These are phyloP conservation scores for Gracilaria vermiculophylla DNA, from an alignment of 23 red algal species.

Conservation along the genomic window DNA sequence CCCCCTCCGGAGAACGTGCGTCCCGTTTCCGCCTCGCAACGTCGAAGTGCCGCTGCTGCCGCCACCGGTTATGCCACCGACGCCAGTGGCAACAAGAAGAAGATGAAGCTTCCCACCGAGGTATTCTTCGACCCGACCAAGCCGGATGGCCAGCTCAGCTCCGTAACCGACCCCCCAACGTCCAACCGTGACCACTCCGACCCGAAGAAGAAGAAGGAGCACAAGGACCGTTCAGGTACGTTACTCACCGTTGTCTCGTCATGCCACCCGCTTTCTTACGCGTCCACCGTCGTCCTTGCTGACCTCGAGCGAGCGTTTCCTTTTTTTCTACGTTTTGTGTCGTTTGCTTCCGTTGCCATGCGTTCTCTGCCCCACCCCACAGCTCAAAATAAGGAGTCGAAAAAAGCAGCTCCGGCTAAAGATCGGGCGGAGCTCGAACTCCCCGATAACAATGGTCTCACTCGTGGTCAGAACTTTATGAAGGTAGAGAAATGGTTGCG, in stretches of 20 bases:
- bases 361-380: not conserved
- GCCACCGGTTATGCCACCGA: not conserved
- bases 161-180: constrained; percentile 49
- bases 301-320: too few species aligned
- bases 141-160: constrained; percentile 61
- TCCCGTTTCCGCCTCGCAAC: constrained; percentile 24
- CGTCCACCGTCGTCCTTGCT: too few species aligned
- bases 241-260: not conserved
- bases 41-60: not conserved
- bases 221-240: constrained; percentile 53
- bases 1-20: constrained; percentile 43
- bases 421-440: constrained; percentile 36
- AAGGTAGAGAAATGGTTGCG: constrained; percentile 70
- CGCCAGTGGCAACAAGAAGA: constrained; percentile 24
- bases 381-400: constrained; percentile 8
- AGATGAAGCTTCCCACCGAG: constrained; percentile 65
- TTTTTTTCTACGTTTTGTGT: not conserved
- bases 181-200: constrained; percentile 36
- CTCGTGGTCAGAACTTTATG: constrained; percentile 71
- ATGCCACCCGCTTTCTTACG: too few species aligned
- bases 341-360: not conserved
- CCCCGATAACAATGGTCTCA: constrained; percentile 66
- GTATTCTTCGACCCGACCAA: constrained; percentile 71
- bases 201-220: constrained; percentile 51
- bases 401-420: not conserved